Evolutionary conservation across 345 rosid species (phyloP).

Genomic region (Heritiera littoralis): DNA sequence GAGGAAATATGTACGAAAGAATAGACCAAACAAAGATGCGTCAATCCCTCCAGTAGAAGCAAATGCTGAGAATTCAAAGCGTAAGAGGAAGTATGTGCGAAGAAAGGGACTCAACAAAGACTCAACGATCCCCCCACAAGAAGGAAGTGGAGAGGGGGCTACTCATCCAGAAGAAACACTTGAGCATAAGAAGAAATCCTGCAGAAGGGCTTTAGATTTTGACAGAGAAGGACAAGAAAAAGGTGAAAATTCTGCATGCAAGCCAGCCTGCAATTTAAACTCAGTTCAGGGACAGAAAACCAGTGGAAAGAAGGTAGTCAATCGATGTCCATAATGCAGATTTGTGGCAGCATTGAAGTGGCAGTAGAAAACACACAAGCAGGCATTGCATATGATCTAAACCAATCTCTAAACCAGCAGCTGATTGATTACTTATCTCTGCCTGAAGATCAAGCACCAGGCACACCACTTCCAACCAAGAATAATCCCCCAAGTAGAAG

Average conservation of each 20-base stretch:
- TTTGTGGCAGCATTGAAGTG: constrained; percentile 39
- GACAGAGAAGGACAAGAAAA: constrained; percentile 31
- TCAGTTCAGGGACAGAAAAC: constrained; percentile 28
- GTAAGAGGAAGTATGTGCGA: constrained; percentile 55
- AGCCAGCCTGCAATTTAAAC: constrained; percentile 21
- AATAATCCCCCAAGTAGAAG: constrained; percentile 21
- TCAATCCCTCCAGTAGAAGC: constrained; percentile 34
- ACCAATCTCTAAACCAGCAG: constrained; percentile 30
- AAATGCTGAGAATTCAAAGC: constrained; percentile 37
- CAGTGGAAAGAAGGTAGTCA: constrained; percentile 21
- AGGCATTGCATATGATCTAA: constrained; percentile 30
- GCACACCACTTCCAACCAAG: constrained; percentile 37
- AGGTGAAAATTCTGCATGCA: constrained; percentile 22
- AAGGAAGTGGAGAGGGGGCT: constrained; percentile 31
- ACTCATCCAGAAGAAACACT: constrained; percentile 30
- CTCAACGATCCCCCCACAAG: constrained; percentile 30
- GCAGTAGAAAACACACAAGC: constrained; percentile 30
- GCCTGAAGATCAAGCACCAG: constrained; percentile 38
- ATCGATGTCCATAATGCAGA: constrained; percentile 27
- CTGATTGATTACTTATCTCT: constrained; percentile 22
- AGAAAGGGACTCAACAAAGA: constrained; percentile 40
- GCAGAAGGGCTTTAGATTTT: constrained; percentile 63
- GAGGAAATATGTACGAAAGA: constrained; percentile 55
- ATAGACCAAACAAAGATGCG: constrained; percentile 30
- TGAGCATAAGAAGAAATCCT: constrained; percentile 39